These are phyloP conservation scores for Clarireedia hainanense DNA, from an alignment of 2,329 filamentous ascomycete genomes.

Conservation along the genomic window DNA sequence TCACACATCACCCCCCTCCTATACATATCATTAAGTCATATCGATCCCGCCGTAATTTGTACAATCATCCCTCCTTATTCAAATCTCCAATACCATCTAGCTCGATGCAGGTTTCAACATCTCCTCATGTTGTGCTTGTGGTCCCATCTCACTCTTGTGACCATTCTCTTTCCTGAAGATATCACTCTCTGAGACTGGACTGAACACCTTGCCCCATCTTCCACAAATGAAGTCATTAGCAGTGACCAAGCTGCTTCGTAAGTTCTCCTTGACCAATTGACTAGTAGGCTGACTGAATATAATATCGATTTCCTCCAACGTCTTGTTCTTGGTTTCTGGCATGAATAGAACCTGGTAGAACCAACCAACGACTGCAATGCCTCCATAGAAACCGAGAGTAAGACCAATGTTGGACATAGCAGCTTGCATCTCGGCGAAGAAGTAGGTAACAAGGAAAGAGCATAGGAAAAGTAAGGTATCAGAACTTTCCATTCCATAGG, in stretches of 20 bases:
- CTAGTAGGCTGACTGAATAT: slow-evolving; percentile 57
- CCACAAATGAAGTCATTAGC: slow-evolving; percentile 20
- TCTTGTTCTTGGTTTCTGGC: slow-evolving; percentile 62
- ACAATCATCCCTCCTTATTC: no score
- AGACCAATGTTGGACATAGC: slow-evolving; percentile 61
- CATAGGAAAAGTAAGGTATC: slow-evolving; percentile 62
- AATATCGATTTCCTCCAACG: slow-evolving; percentile 63
- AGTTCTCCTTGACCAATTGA: slow-evolving; percentile 54
- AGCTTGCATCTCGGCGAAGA: slow-evolving; percentile 62
- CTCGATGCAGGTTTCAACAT: slow-evolving; percentile 8
- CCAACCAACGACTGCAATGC: slow-evolving; percentile 63
- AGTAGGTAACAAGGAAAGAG: slow-evolving; percentile 68
- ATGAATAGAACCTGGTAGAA: slow-evolving; percentile 69
- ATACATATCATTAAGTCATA: no score
- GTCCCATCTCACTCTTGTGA: slow-evolving; percentile 16
- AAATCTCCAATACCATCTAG: no score
- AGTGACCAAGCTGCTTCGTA: slow-evolving; percentile 29
- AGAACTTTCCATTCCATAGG: slow-evolving; percentile 66
- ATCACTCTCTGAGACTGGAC: slow-evolving; percentile 23
- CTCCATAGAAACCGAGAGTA: slow-evolving; percentile 64
- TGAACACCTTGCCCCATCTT: slow-evolving; percentile 26
- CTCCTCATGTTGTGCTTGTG: slow-evolving; percentile 15
- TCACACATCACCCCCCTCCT: no score
- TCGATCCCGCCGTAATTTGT: no score
- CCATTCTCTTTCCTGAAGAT: slow-evolving; percentile 24